Conservation (phyloP, 805 yeast species). For the Candida xiaguanensis region DNA sequence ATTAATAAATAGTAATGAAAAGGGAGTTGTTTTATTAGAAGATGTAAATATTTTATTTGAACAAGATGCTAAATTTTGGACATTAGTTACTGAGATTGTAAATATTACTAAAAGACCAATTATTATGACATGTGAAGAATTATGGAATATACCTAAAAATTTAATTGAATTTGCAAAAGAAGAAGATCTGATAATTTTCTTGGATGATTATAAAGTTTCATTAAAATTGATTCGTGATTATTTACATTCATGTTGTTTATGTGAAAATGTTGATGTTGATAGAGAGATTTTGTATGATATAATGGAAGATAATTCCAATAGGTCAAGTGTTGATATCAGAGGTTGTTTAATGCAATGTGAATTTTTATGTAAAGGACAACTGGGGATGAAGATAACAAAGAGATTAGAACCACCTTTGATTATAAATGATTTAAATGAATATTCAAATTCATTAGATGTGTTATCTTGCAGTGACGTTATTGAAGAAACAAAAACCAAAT, state of each 20-base stretch:
- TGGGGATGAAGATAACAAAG: not conserved
- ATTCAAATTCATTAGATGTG: slow-evolving; percentile 17
- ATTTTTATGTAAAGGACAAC: slow-evolving; percentile 24
- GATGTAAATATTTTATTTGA: slow-evolving; percentile 82
- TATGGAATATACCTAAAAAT: slow-evolving; percentile 43
- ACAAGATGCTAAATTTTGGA: slow-evolving; percentile 80
- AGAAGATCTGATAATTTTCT: slow-evolving; percentile 36
- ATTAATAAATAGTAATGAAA: slow-evolving; percentile 54
- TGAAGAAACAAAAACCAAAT: slow-evolving; percentile 19
- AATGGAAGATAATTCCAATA: slow-evolving; percentile 15
- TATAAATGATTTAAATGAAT: not conserved
- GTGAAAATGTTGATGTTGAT: slow-evolving; percentile 32
- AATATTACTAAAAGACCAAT: slow-evolving; percentile 65
- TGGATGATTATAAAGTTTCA: slow-evolving; percentile 19
- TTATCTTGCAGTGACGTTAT: slow-evolving; percentile 29
- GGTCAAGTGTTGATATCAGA: slow-evolving; percentile 41
- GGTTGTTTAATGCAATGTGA: slow-evolving; percentile 45
- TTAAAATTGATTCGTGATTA: slow-evolving; percentile 27
- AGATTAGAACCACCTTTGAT: too few relatives aligned
- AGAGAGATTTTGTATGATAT: slow-evolving; percentile 24
- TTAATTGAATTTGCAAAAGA: slow-evolving; percentile 43
- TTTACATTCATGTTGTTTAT: slow-evolving; percentile 36
- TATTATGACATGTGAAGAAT: slow-evolving; percentile 58
- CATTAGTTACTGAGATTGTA: slow-evolving; percentile 58
- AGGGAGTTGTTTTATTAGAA: slow-evolving; percentile 74